These are phyloP conservation scores for Hanseniaspora nectarophila DNA, from an alignment of 805 yeast genomes.

Conservation along the genomic window DNA sequence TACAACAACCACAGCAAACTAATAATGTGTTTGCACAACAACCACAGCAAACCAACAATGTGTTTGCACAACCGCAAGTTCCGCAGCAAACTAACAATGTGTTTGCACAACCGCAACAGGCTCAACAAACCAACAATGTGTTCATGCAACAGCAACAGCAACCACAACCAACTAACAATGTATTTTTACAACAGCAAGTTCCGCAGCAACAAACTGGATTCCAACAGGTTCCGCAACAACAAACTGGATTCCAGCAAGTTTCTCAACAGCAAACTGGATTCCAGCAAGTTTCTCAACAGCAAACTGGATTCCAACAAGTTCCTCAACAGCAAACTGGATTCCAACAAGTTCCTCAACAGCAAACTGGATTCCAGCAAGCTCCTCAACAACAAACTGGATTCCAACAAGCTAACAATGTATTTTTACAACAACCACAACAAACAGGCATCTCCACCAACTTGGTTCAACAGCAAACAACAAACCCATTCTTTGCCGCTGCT, in stretches of 20 bases:
- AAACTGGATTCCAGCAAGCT: slow-evolving; percentile 13
- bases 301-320: slow-evolving; percentile 6
- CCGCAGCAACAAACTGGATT: slow-evolving; percentile 22
- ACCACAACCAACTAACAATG: slow-evolving; percentile 16
- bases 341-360: slow-evolving; percentile 14
- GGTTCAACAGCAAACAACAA: slow-evolving; percentile 14
- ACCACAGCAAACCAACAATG: neutral
- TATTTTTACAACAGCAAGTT: slow-evolving; percentile 15
- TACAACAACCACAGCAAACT: slow-evolving; percentile 16
- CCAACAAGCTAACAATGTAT: slow-evolving; percentile 18
- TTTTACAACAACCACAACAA: slow-evolving; percentile 21
- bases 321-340: slow-evolving; percentile 14
- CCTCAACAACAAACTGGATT: slow-evolving; percentile 9
- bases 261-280: neutral
- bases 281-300: slow-evolving; percentile 14
- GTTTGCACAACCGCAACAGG: slow-evolving; percentile 17
- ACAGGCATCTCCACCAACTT: slow-evolving; percentile 14
- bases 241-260: slow-evolving; percentile 11
- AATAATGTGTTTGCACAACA: neutral
- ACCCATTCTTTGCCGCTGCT: slow-evolving; percentile 12
- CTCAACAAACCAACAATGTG: slow-evolving; percentile 18
- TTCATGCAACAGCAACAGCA: slow-evolving; percentile 13
- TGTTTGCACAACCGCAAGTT: neutral
- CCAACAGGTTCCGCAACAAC: slow-evolving; percentile 19
- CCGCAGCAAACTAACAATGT: slow-evolving; percentile 17